Evolutionary conservation across 228 moss, liverwort and hornwort species (phyloP), one percentile per base, ranked within the genome.

Genomic region (Sphagnum fallax): DNA sequence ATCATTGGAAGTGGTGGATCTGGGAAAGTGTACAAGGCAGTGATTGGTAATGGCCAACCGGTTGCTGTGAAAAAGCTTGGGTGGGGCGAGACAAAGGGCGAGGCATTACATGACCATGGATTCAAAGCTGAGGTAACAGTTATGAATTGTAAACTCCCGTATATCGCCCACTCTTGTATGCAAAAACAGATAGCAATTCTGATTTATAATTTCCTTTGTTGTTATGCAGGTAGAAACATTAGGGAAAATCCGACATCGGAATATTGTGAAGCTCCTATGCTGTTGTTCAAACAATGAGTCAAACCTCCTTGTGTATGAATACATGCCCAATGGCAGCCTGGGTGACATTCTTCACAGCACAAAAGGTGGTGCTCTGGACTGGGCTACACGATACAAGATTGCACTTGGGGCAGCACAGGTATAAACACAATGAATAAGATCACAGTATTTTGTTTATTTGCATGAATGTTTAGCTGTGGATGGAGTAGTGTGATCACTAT

Each of bases 1-100:
- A 80, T 91, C 47, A 81, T 97, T 47, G 96, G 96, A 52, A 88
- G 77, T 71, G 96, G 96, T 4, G 87, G 84, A 58, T 88, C 91
- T 1, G 93, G 90, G 18, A 91, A 88, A 70, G 91, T 93, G 58
- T 93, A 91, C 79, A 91, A 83, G 73, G 78, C 84, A 60, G 53
- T 81, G 50, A 72, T 97, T 64, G 89, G 79, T 7, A 91, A 84
- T 57, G 93, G 93, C 5, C 86, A 87, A 63, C 50, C 71, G 48
- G 93, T 97, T 52, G 96, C 92, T 11, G 93, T 97, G 66, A 97
- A 97, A 81, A 93, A 85, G 73, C 84, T 97, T 48, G 88, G 82
- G 82, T 76, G 80, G 6, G 75, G 74, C 64, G 69, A 79, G 9
- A 68, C 69, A 70, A 85, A 83, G 61, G 81, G 76, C 4, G 89